A percentile compares a stretch with the other conserved stretches of the same genome.
These are phyloP conservation scores for Haematococcus lacustris DNA, from an alignment of 139 green algal species.

Conservation along the genomic window DNA sequence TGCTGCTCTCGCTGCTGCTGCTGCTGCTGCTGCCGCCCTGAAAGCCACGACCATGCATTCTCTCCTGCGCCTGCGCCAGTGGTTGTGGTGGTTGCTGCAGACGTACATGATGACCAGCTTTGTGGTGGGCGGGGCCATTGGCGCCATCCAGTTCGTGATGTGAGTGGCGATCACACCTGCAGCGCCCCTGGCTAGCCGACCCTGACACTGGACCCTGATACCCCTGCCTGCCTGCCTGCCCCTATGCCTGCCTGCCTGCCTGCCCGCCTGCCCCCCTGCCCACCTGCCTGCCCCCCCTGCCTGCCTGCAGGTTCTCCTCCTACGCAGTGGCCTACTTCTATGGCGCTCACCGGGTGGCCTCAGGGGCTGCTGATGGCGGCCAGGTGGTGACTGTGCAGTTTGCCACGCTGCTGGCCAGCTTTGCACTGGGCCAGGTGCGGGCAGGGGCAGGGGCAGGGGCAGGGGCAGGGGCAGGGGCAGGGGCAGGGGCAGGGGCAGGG, in stretches of 20 bases:
- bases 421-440: conserved; percentile 52
- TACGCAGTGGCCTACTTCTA: conserved; percentile 74
- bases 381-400: conserved; percentile 60
- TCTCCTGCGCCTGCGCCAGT: background rate
- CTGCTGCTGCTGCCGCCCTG: no score
- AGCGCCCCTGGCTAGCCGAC: background rate
- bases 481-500: no score
- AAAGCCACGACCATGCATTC: no score
- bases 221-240: no score
- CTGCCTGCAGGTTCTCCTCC: conserved; percentile 32
- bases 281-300: no score
- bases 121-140: background rate
- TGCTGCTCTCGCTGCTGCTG: no score
- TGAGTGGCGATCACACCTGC: background rate
- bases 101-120: background rate
- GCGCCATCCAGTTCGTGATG: conserved; percentile 6
- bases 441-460: no score
- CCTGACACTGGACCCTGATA: background rate
- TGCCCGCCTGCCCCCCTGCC: no score
- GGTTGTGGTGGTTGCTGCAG: conserved; percentile 1
- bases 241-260: no score
- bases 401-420: conserved; percentile 65
- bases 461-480: no score
- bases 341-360: conserved; percentile 44
- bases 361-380: conserved; percentile 44